phyloP scores from a whole-genome alignment of 2,329 filamentous ascomycete genomes.

The Thielaviopsis ethacetica region DNA sequence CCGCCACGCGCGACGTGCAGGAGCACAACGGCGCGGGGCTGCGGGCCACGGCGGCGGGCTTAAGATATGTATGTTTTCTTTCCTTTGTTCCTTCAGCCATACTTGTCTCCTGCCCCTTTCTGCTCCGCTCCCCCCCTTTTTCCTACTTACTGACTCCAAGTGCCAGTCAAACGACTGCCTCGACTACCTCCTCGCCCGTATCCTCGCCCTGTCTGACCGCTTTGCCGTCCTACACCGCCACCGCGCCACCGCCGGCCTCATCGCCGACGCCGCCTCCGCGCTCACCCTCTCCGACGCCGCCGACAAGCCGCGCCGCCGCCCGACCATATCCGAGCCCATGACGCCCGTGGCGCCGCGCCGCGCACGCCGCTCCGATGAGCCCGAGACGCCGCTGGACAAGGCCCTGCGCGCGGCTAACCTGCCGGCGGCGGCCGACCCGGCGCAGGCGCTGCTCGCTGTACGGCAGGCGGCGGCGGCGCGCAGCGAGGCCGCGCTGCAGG shows the following conservation, averaged over 20 bases:
- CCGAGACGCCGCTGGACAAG: not conserved
- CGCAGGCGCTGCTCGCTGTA: not conserved
- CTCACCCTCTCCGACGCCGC: not conserved
- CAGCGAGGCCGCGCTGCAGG: conserved; percentile 25
- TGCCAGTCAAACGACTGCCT: conserved; percentile 35
- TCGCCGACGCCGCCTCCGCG: not conserved
- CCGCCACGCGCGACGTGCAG: conserved; percentile 33
- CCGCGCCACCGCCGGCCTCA: not conserved
- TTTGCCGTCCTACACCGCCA: conserved; percentile 26
- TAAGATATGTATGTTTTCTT: conserved; percentile 31
- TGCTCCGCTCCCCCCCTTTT: too few species aligned
- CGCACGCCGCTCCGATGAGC: not conserved
- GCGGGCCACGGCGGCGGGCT: conserved; percentile 28
- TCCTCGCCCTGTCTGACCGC: conserved; percentile 24
- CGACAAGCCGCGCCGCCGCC: too few species aligned
- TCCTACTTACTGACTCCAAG: accelerated
- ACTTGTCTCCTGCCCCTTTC: too few species aligned
- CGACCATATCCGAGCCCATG: not conserved
- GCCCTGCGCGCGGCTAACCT: not conserved
- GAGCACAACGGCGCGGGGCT: conserved; percentile 27
- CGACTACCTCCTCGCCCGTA: conserved; percentile 20
- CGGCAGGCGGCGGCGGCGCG: conserved; percentile 22
- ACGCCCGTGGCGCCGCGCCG: not conserved
- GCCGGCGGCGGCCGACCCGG: not conserved
- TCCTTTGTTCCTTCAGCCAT: not conserved